These are phyloP conservation scores for Euphorbia celastroides DNA, from an alignment of 441 rosid species.

Conservation along the genomic window DNA sequence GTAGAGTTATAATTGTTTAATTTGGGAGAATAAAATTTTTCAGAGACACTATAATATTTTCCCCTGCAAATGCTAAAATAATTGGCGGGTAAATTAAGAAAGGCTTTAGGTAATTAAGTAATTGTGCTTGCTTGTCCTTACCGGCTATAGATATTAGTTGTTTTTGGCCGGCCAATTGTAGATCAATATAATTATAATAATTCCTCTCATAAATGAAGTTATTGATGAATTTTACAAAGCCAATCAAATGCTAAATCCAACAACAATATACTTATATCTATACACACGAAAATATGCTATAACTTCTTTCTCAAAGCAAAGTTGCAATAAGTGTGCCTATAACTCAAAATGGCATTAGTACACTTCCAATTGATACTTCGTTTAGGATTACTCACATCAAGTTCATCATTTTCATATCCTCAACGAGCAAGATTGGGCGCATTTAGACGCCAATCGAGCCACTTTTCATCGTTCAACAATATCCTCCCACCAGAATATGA, in stretches of 20 bases:
- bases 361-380: not conserved
- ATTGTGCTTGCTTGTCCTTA: too few species aligned
- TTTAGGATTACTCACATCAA: not conserved
- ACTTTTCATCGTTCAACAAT: not conserved
- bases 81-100: too few species aligned
- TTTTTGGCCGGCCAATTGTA: not conserved
- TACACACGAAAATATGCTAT: too few species aligned
- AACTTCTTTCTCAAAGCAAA: not conserved
- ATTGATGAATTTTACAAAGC: not conserved
- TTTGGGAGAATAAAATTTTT: too few species aligned
- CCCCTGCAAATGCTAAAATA: too few species aligned
- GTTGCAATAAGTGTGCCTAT: not conserved
- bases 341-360: not conserved
- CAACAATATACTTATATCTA: not conserved
- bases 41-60: too few species aligned
- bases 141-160: too few species aligned
- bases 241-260: not conserved
- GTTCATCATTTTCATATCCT: not conserved
- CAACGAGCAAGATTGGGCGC: not conserved
- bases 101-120: too few species aligned
- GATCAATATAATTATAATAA: not conserved
- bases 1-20: too few species aligned
- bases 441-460: not conserved
- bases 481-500: slow-evolving; percentile 14
- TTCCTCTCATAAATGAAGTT: not conserved